Conservation (phyloP, 164 flowering plant genomes). For the Dillenia turbinata region DNA sequence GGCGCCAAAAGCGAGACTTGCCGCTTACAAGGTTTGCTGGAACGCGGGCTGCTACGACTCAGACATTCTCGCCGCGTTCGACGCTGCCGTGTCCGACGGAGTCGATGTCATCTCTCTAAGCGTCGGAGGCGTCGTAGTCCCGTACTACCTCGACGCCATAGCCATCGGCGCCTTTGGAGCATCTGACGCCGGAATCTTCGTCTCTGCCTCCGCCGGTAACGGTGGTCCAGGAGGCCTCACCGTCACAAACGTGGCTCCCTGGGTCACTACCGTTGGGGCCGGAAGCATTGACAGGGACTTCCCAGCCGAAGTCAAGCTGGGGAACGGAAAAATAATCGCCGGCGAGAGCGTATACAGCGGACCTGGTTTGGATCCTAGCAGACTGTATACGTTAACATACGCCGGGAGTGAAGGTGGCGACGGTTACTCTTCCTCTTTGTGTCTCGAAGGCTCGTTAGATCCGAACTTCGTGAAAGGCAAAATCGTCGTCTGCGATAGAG, state of each 20-base stretch:
- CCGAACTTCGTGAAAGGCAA: slow-evolving; percentile 64
- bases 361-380: slow-evolving; percentile 44
- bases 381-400: slow-evolving; percentile 61
- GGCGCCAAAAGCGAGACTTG: slow-evolving; percentile 94
- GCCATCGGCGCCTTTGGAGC: slow-evolving; percentile 87
- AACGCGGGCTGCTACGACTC: slow-evolving; percentile 80
- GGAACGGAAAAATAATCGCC: slow-evolving; percentile 49
- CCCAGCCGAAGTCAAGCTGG: slow-evolving; percentile 79
- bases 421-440: slow-evolving; percentile 79
- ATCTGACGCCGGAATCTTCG: slow-evolving; percentile 62
- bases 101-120: slow-evolving; percentile 79
- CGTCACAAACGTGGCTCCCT: slow-evolving; percentile 89
- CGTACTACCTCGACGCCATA: slow-evolving; percentile 76
- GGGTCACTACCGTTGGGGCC: slow-evolving; percentile 95
- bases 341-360: slow-evolving; percentile 84
- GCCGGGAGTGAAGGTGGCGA: slow-evolving; percentile 72
- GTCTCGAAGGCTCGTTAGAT: slow-evolving; percentile 77
- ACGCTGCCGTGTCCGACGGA: slow-evolving; percentile 82
- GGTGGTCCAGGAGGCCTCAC: slow-evolving; percentile 88
- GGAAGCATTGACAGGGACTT: slow-evolving; percentile 82
- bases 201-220: slow-evolving; percentile 91
- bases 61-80: slow-evolving; percentile 89
- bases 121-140: slow-evolving; percentile 91
- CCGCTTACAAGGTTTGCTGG: slow-evolving; percentile 96
- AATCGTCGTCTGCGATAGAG: slow-evolving; percentile 88